These are phyloP conservation scores for Chaetomium cochliodes DNA, from an alignment of 495 filamentous ascomycete species.

Conservation along the genomic window DNA sequence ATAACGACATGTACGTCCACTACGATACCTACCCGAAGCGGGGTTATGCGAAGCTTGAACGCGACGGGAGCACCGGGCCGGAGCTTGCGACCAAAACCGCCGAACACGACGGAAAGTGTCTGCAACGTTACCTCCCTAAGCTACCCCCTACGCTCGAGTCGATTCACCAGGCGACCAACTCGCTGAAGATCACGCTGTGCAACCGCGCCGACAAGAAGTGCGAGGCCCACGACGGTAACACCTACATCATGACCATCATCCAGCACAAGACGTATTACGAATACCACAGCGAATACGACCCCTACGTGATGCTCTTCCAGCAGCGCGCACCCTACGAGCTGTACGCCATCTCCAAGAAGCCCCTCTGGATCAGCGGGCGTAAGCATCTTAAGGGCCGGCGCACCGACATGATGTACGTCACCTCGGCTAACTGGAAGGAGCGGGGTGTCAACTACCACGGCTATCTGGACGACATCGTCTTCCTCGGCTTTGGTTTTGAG, in stretches of 20 bases:
- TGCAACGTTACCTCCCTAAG: slow-evolving; percentile 43
- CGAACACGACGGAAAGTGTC: slow-evolving; percentile 40
- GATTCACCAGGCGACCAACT: slow-evolving; percentile 58
- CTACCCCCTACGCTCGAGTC: slow-evolving; percentile 36
- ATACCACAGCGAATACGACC: slow-evolving; percentile 53
- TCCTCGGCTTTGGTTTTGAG: slow-evolving; percentile 53
- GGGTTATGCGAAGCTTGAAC: slow-evolving; percentile 43
- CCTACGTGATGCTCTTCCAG: slow-evolving; percentile 51
- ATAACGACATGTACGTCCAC: slow-evolving; percentile 48
- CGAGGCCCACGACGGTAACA: slow-evolving; percentile 42
- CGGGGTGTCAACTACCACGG: slow-evolving; percentile 48
- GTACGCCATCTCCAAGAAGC: slow-evolving; percentile 49
- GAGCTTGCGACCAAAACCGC: slow-evolving; percentile 40
- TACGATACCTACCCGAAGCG: slow-evolving; percentile 50
- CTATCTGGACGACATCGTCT: slow-evolving; percentile 49
- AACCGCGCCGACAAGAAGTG: slow-evolving; percentile 46
- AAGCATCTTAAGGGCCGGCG: slow-evolving; percentile 24
- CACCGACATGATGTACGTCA: slow-evolving; percentile 52
- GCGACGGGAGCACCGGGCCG: slow-evolving; percentile 43
- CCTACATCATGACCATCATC: slow-evolving; percentile 51
- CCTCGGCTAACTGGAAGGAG: slow-evolving; percentile 52
- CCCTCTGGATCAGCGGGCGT: slow-evolving; percentile 53
- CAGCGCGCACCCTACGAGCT: slow-evolving; percentile 49
- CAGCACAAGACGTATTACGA: slow-evolving; percentile 51
- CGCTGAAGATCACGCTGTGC: slow-evolving; percentile 53